These are phyloP conservation scores for Eutypella sp. DNA, from an alignment of 2,329 filamentous ascomycete genomes.

Conservation along the genomic window DNA sequence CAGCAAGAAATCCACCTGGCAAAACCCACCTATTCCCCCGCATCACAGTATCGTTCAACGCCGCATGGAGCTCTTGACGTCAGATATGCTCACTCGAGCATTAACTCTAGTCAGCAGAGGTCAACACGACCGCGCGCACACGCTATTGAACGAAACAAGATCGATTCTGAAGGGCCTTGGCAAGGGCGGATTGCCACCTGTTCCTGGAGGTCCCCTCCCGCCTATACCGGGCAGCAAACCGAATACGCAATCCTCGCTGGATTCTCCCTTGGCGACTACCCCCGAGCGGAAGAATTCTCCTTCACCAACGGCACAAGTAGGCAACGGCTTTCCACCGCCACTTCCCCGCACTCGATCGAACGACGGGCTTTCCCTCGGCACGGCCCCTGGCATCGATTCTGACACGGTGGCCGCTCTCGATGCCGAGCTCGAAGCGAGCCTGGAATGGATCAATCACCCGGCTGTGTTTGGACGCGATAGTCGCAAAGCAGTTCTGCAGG, in stretches of 20 bases:
- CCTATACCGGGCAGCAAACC: conserved; percentile 32
- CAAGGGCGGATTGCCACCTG: conserved; percentile 87
- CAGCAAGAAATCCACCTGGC: conserved; percentile 61
- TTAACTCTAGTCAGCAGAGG: conserved; percentile 85
- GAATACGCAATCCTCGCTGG: conserved; percentile 37
- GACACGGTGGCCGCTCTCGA: conserved; percentile 82
- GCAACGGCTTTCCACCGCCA: conserved; percentile 33
- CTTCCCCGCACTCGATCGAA: conserved; percentile 50
- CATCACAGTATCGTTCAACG: conserved; percentile 93
- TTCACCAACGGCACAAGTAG: conserved; percentile 44
- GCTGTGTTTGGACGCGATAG: conserved; percentile 92
- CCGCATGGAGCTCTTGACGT: conserved; percentile 95
- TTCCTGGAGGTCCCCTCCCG: conserved; percentile 35
- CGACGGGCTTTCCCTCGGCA: conserved; percentile 53
- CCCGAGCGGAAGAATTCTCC: conserved; percentile 53
- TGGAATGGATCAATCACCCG: conserved; percentile 98
- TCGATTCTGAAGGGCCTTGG: conserved; percentile 94
- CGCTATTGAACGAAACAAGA: conserved; percentile 85
- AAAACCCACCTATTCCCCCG: conserved; percentile 80
- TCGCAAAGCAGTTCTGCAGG: conserved; percentile 90
- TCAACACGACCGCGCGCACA: conserved; percentile 90
- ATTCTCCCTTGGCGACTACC: conserved; percentile 28
- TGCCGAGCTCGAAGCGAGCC: conserved; percentile 78
- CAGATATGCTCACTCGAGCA: conserved; percentile 93
- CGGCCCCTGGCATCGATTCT: conserved; percentile 69